Percentiles rank a stretch among this genome's conserved stretches.
phyloP scores from a whole-genome alignment of 2,329 filamentous ascomycete species.

The Apiospora marii region DNA sequence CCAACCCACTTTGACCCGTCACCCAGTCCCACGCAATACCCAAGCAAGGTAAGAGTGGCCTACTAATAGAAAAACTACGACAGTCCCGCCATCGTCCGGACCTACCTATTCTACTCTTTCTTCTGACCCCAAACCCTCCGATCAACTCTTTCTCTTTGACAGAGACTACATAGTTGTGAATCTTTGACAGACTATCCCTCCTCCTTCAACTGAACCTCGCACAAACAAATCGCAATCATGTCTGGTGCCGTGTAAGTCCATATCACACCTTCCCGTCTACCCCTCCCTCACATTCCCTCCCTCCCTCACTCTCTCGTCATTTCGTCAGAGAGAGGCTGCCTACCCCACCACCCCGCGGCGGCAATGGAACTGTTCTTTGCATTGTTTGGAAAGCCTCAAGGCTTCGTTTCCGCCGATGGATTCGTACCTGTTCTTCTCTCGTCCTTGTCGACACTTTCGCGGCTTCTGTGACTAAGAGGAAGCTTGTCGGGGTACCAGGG shows the following conservation, averaged over 20 bases:
- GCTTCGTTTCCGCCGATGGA: slow-evolving; percentile 36
- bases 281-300: slow-evolving; percentile 34
- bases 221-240: slow-evolving; percentile 55
- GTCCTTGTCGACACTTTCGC: slow-evolving; percentile 32
- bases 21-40: slow-evolving; percentile 14
- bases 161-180: slow-evolving; percentile 13
- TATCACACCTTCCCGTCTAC: slow-evolving; percentile 33
- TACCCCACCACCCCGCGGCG: slow-evolving; percentile 32
- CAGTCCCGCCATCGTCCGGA: slow-evolving; percentile 26
- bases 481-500: slow-evolving; percentile 58
- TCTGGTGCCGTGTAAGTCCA: slow-evolving; percentile 73
- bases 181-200: slow-evolving; percentile 24
- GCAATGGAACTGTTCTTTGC: slow-evolving; percentile 30
- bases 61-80: slow-evolving; percentile 31
- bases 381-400: not conserved
- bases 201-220: slow-evolving; percentile 24
- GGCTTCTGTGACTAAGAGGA: slow-evolving; percentile 41
- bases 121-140: slow-evolving; percentile 29
- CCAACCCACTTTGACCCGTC: slow-evolving; percentile 22
- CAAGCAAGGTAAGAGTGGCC: not conserved
- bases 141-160: slow-evolving; percentile 21
- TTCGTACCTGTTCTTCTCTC: slow-evolving; percentile 30
- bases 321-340: slow-evolving; percentile 1
- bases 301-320: slow-evolving; percentile 27
- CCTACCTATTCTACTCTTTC: slow-evolving; percentile 24